Percentiles rank a stretch among this genome's conserved stretches.
Evolutionary conservation across 2,329 filamentous ascomycete genomes (phyloP).

Genomic region (Colletotrichum theobromicola): DNA sequence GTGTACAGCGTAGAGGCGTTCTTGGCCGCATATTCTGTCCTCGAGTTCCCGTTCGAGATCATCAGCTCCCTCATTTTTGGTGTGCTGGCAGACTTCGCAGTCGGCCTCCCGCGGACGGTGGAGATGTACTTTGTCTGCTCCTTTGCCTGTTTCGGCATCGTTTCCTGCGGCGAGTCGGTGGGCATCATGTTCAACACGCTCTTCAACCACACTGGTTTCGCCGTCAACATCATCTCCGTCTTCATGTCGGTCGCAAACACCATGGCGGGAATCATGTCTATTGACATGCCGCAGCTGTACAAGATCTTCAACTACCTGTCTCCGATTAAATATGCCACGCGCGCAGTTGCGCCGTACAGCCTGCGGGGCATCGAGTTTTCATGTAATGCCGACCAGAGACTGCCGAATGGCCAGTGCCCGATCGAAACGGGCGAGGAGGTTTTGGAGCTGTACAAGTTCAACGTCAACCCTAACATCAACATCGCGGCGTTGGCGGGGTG

Average conservation of each 20-base stretch:
- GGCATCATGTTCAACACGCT: conserved; percentile 84
- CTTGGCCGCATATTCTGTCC: conserved; percentile 70
- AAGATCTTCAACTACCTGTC: conserved; percentile 74
- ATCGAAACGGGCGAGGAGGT: conserved; percentile 72
- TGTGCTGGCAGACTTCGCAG: conserved; percentile 66
- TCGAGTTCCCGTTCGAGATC: conserved; percentile 77
- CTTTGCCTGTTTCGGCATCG: conserved; percentile 75
- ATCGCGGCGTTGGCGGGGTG: conserved; percentile 67
- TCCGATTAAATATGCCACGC: conserved; percentile 73
- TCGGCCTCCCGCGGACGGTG: conserved; percentile 66
- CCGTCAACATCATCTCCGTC: conserved; percentile 74
- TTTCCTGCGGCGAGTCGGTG: conserved; percentile 75
- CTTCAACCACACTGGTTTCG: conserved; percentile 76
- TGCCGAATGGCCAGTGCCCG: conserved; percentile 66
- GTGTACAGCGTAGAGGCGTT: conserved; percentile 77
- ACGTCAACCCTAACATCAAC: conserved; percentile 65
- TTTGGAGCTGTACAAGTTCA: conserved; percentile 69
- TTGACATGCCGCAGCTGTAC: conserved; percentile 71
- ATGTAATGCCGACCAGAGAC: conserved; percentile 64
- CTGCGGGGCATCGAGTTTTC: conserved; percentile 66
- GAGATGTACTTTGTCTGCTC: conserved; percentile 71
- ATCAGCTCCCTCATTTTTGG: conserved; percentile 69
- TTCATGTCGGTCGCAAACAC: conserved; percentile 73
- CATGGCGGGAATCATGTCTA: conserved; percentile 74
- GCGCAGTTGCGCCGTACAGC: conserved; percentile 70